Evolutionary conservation across 306 rosid genomes (phyloP).

Genomic region (Vigna reflexopilosa): DNA sequence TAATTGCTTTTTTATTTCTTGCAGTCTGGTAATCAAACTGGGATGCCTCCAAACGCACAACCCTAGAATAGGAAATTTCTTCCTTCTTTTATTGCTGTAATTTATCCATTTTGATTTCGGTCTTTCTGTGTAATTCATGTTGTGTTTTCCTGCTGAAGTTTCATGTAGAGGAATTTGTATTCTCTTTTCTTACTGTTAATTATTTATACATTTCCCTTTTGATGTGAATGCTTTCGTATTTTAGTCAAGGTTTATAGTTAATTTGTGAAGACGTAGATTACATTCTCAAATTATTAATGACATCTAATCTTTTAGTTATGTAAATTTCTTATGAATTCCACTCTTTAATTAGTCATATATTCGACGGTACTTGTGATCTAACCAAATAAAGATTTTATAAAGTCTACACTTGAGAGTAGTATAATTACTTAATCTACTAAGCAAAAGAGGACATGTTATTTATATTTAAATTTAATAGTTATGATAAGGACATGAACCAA

Average conservation of each 20-base stretch:
- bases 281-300: no score
- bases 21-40: slow-evolving; percentile 83
- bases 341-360: no score
- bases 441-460: no score
- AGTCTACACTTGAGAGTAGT: no score
- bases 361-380: no score
- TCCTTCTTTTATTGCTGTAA: slow-evolving; percentile 21
- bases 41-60: slow-evolving; percentile 73
- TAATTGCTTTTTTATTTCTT: slow-evolving; percentile 20
- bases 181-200: slow-evolving; percentile 19
- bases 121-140: slow-evolving; percentile 17
- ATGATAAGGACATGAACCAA: no score
- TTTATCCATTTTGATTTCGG: slow-evolving; percentile 24
- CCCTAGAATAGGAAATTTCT: slow-evolving; percentile 51
- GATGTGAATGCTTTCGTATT: slow-evolving; percentile 13
- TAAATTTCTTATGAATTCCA: no score
- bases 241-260: neutral
- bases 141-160: slow-evolving; percentile 13
- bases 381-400: no score
- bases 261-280: no score
- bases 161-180: slow-evolving; percentile 14
- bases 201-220: slow-evolving; percentile 4
- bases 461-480: no score
- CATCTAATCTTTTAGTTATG: no score
- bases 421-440: no score